Base-by-base conservation (phyloP, 768 basidiomycete genomes). In the Suillus spraguei region DNA sequence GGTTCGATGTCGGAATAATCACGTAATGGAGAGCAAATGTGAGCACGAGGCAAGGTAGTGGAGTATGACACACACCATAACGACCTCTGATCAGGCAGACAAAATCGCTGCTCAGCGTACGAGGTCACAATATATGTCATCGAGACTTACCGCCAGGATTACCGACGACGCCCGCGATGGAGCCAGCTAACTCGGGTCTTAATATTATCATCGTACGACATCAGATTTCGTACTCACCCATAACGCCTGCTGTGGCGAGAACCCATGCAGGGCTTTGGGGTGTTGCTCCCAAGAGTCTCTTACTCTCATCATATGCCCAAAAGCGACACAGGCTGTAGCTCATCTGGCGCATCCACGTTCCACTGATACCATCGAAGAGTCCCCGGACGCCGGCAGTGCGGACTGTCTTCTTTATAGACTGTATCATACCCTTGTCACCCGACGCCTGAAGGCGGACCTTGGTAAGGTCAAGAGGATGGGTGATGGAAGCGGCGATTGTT, bases 291-390 rank as follows among this genome's bases (percentile, higher is more conserved):
- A 95, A 69, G 8, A 89, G 66, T 79, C 90, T 93, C 82, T 95
- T 96, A 74, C 89, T 92, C 79, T 92, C 90, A 66, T 95, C 94
- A 74, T 95, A 94, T 17, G 91, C 92, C 87, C 92, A 95, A 80
- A 95, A 96, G n/a, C 94, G 83, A 74, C 92, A 94, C 74, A 95
- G 80, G 49, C 91, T 94, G 78, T 96, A 96, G 39, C 88, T 91
- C 92, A 95, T 94, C 77, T 97, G 94, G 35, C 94, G 85, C 76
- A 97, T 77, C 87, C 92, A 90, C 33, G 94, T 97, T 36, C 94
- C 94, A 3, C 89, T 81, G 64, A 95, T 92, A 20, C 94, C 94
- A 71, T 95, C 94, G 70, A 86, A 94, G 55, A 95, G 81, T 3
- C 94, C 94, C 67, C 69, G 66, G 67, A 69, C 66, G 82, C 94